Evolutionary conservation across 805 yeast genomes (phyloP).

Genomic region (Diddensiella santjacobensis): DNA sequence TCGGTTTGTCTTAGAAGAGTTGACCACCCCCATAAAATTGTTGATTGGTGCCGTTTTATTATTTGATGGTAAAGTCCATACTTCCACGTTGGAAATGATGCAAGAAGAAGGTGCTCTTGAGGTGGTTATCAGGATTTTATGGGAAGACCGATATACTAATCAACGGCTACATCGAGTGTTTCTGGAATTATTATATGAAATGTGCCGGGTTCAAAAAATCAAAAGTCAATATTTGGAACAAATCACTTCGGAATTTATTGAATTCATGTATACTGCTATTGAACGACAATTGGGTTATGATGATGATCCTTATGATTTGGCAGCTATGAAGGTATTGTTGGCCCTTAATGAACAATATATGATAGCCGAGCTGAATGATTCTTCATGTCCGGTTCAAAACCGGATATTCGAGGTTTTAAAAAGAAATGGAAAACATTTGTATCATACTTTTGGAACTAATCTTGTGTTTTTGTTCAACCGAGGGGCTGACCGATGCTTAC

Average conservation of each 20-base stretch:
- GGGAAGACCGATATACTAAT: constrained; percentile 36
- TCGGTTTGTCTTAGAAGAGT: constrained; percentile 32
- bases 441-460: constrained; percentile 60
- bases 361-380: constrained; percentile 43
- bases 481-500: constrained; percentile 60
- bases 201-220: constrained; percentile 50
- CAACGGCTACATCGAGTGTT: constrained; percentile 42
- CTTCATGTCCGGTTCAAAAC: background rate
- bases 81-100: constrained; percentile 42
- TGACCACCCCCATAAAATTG: constrained; percentile 32
- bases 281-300: constrained; percentile 33
- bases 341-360: constrained; percentile 85
- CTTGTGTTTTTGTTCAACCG: constrained; percentile 75
- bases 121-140: constrained; percentile 42
- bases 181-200: constrained; percentile 52
- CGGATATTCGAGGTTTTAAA: constrained; percentile 52
- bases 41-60: constrained; percentile 43
- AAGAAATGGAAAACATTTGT: constrained; percentile 37
- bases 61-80: constrained; percentile 43
- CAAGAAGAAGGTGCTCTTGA: constrained; percentile 52
- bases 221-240: constrained; percentile 39
- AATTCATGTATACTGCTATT: constrained; percentile 45
- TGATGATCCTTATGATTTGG: constrained; percentile 53
- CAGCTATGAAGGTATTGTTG: constrained; percentile 66
- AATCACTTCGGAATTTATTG: constrained; percentile 45